Evolutionary conservation across 2,329 filamentous ascomycete species (phyloP).

Genomic region (Cryphonectria japonica): DNA sequence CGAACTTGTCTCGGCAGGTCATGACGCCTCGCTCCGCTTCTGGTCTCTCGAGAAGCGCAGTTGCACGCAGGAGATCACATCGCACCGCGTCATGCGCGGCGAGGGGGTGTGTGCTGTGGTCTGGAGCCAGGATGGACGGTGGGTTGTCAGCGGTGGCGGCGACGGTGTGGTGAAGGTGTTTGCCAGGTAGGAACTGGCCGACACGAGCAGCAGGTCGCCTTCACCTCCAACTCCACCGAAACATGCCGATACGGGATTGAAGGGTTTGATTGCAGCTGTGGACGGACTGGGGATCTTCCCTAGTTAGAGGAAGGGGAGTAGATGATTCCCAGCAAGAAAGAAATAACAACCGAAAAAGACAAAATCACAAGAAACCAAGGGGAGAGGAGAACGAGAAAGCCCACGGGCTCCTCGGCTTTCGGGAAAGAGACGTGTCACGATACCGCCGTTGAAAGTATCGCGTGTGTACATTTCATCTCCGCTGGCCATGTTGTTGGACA

Average conservation of each 20-base stretch:
- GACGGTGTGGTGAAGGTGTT: slow-evolving; percentile 97
- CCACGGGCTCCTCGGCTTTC: background rate
- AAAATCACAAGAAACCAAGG: background rate
- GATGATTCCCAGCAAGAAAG: background rate
- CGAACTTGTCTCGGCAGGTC: slow-evolving; percentile 93
- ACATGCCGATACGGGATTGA: slow-evolving; percentile 10
- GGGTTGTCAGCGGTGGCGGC: slow-evolving; percentile 92
- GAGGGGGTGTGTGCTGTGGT: slow-evolving; percentile 94
- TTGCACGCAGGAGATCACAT: slow-evolving; percentile 94
- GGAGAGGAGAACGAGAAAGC: background rate
- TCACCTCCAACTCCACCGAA: slow-evolving; percentile 22
- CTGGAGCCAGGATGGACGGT: slow-evolving; percentile 93
- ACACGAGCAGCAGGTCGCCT: slow-evolving; percentile 7
- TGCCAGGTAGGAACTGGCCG: slow-evolving; percentile 50
- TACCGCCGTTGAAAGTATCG: background rate
- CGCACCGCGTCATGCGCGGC: slow-evolving; percentile 90
- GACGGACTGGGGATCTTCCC: slow-evolving; percentile 5
- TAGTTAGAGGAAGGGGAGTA: background rate
- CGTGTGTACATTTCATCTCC: background rate
- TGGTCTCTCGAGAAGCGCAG: slow-evolving; percentile 96
- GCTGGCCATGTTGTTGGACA: slow-evolving; percentile 10
- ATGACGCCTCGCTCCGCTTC: slow-evolving; percentile 94
- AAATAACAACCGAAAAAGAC: no score
- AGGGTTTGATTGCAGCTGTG: background rate
- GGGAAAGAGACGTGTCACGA: background rate